Percentiles rank a stretch among this genome's conserved stretches.
Evolutionary conservation across 164 flowering plant species (phyloP).

Genomic region (Warburgia ugandensis): DNA sequence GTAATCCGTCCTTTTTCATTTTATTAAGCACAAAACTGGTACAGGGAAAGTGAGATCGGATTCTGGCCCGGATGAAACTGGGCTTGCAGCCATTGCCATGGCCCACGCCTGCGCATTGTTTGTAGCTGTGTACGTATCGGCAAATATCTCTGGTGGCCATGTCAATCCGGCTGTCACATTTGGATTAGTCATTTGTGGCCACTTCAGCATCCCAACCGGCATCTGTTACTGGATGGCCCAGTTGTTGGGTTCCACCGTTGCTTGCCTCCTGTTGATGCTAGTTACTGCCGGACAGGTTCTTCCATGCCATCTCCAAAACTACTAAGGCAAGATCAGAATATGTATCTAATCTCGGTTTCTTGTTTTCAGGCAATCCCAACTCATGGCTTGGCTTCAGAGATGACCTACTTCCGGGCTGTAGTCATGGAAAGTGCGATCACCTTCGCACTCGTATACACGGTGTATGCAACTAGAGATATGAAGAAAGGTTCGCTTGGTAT

Average conservation of each 20-base stretch:
- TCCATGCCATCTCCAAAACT: neutral
- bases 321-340: neutral
- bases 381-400: neutral
- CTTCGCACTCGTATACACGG: constrained; percentile 3
- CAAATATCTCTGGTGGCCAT: constrained; percentile 6
- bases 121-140: neutral
- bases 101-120: constrained; percentile 1
- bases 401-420: neutral
- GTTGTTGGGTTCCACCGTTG: constrained; percentile 2
- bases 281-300: neutral
- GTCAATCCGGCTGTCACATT: constrained; percentile 6
- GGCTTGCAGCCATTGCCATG: constrained; percentile 1
- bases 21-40: too few relatives aligned
- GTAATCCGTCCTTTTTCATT: too few relatives aligned
- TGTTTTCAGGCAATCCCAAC: constrained; percentile 1
- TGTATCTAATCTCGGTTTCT: neutral
- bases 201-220: constrained; percentile 2
- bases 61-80: neutral
- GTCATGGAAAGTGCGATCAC: constrained; percentile 1
- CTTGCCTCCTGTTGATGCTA: neutral
- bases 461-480: neutral
- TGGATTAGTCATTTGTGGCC: constrained; percentile 1
- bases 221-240: constrained; percentile 3
- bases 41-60: neutral
- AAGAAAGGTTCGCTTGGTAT: constrained; percentile 2